Evolutionary conservation across 2,329 filamentous ascomycete genomes (phyloP).

Genomic region (Hansfordia pulvinata): DNA sequence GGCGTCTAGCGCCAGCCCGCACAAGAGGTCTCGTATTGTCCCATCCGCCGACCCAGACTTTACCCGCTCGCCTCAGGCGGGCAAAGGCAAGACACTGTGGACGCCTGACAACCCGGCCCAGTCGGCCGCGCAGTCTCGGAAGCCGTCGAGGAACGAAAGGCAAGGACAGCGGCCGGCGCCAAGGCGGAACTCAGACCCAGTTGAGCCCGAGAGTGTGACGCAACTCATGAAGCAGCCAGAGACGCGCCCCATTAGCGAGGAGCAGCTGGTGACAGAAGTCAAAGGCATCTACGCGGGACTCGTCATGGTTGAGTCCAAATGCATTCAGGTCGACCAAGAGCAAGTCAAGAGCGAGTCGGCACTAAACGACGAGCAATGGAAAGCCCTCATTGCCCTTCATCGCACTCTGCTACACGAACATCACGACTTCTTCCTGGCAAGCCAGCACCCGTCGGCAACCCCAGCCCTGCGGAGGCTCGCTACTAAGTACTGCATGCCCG

Average conservation of each 20-base stretch:
- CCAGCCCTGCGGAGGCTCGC: slow-evolving; percentile 54
- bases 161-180: too few species aligned
- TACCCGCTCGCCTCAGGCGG: neutral
- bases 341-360: slow-evolving; percentile 30
- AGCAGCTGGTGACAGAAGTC: slow-evolving; percentile 69
- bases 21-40: too few species aligned
- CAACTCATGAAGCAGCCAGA: slow-evolving; percentile 33
- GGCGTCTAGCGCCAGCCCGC: too few species aligned
- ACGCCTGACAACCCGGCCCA: neutral
- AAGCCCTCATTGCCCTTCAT: slow-evolving; percentile 71
- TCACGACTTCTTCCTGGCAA: slow-evolving; percentile 76
- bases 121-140: neutral
- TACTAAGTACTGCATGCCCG: slow-evolving; percentile 80
- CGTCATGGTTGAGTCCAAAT: slow-evolving; percentile 77
- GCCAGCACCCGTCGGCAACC: slow-evolving; percentile 70
- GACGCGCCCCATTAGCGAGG: slow-evolving; percentile 57
- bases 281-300: slow-evolving; percentile 74
- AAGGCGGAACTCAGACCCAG: neutral
- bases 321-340: slow-evolving; percentile 66
- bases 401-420: slow-evolving; percentile 70
- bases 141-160: too few species aligned
- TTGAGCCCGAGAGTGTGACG: neutral
- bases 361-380: slow-evolving; percentile 61
- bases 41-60: too few species aligned
- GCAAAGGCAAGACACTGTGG: neutral